Percentiles rank a stretch among this genome's conserved stretches.
Conservation (phyloP, 805 yeast genomes). For the Lachancea fermentati region DNA sequence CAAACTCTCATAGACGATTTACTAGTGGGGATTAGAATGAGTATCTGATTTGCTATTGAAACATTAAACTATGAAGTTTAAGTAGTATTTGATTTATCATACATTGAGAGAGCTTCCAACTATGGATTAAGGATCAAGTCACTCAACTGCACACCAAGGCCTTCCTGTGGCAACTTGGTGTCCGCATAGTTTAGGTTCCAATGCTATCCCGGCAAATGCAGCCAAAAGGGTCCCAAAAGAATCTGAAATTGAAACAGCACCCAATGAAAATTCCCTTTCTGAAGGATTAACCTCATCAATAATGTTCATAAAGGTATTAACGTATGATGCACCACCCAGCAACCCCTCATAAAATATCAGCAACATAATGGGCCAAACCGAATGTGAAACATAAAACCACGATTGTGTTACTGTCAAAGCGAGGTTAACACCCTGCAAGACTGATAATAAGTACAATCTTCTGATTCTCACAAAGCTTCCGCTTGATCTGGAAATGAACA, state of each 20-base stretch:
- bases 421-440: conserved; percentile 64
- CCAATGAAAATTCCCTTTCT: conserved; percentile 73
- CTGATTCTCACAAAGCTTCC: conserved; percentile 56
- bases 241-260: conserved; percentile 79
- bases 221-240: conserved; percentile 81
- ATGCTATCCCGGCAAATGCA: conserved; percentile 64
- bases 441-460: conserved; percentile 54
- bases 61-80: too few relatives aligned
- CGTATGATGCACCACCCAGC: conserved; percentile 86
- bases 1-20: conserved; percentile 56
- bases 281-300: conserved; percentile 47
- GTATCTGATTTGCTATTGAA: conserved; percentile 18
- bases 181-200: conserved; percentile 68
- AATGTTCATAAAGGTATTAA: conserved; percentile 78
- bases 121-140: too few relatives aligned
- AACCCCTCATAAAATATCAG: conserved; percentile 82
- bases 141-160: conserved; percentile 64
- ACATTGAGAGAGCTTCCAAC: too few relatives aligned
- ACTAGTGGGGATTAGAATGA: conserved; percentile 34
- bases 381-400: conserved; percentile 47
- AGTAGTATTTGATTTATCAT: too few relatives aligned
- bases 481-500: conserved; percentile 84
- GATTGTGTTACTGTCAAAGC: conserved; percentile 59
- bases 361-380: conserved; percentile 54
- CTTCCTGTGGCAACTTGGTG: conserved; percentile 69